Conservation (phyloP, 139 green algal genomes). For the Pseudopediastrum boryanum region DNA sequence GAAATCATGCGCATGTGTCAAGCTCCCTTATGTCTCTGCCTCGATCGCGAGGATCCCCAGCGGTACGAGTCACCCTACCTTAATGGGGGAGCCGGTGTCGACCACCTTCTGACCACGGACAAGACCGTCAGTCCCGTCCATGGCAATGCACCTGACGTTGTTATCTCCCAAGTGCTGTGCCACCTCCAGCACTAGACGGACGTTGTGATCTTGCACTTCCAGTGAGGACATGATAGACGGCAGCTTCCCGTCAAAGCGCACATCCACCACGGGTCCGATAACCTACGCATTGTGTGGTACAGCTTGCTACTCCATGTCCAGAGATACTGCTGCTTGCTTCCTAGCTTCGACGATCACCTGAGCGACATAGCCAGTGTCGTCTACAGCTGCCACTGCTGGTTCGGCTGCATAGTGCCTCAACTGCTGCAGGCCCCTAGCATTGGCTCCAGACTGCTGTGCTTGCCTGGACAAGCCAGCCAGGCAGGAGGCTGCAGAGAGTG, state of each 20-base stretch:
- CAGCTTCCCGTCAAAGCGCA: conserved; percentile 93
- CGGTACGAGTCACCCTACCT: conserved; percentile 55
- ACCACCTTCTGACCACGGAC: conserved; percentile 90
- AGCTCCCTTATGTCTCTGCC: no score
- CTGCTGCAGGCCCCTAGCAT: not conserved
- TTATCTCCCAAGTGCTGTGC: conserved; percentile 98
- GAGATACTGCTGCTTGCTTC: not conserved
- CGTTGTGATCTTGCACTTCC: conserved; percentile 85
- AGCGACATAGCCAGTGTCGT: conserved; percentile 25
- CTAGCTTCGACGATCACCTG: conserved; percentile 9
- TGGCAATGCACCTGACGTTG: conserved; percentile 97
- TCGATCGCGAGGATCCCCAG: not conserved
- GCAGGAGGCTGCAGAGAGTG: not conserved
- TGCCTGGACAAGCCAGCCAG: not conserved
- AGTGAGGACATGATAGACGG: conserved; percentile 91
- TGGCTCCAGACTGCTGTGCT: not conserved
- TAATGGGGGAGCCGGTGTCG: conserved; percentile 95
- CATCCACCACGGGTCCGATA: conserved; percentile 94
- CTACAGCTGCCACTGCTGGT: conserved; percentile 24
- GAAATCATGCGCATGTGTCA: no score
- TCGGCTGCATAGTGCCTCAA: conserved; percentile 26
- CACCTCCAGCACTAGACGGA: conserved; percentile 97
- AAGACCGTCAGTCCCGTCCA: conserved; percentile 98
- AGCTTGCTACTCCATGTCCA: not conserved
- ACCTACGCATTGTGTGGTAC: conserved; percentile 6